phyloP scores from a whole-genome alignment of 352 stramenopile species.

The Phytophthora quininea region DNA sequence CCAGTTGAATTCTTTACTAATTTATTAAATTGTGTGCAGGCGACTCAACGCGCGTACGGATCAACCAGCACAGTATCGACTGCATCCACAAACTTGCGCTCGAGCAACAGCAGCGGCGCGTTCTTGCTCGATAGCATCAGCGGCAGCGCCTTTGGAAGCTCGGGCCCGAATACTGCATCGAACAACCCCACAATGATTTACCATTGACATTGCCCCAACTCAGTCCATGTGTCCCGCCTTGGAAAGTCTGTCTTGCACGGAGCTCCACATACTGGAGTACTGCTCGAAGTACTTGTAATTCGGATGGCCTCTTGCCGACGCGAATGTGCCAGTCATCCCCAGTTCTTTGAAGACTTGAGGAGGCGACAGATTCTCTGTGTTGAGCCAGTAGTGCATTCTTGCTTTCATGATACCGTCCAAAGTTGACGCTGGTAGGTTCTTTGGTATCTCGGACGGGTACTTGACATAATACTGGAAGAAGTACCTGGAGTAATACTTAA shows the following conservation, averaged over 20 bases:
- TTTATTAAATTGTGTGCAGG: constrained; percentile 19
- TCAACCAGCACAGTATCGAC: constrained; percentile 29
- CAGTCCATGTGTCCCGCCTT: not conserved
- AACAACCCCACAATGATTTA: constrained; percentile 25
- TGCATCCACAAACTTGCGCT: constrained; percentile 41
- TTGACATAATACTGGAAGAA: constrained; percentile 25
- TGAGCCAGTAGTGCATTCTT: constrained; percentile 8
- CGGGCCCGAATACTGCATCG: constrained; percentile 28
- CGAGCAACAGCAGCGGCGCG: constrained; percentile 53
- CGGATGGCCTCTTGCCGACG: constrained; percentile 7
- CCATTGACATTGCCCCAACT: constrained; percentile 16
- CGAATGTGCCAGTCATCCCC: constrained; percentile 9
- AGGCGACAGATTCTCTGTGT: constrained; percentile 7
- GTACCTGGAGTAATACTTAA: constrained; percentile 30
- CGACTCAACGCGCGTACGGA: constrained; percentile 50
- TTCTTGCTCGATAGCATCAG: constrained; percentile 54
- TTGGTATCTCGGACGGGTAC: constrained; percentile 11
- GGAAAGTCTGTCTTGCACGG: constrained; percentile 13
- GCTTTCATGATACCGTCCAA: constrained; percentile 14
- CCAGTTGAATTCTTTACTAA: too few species aligned
- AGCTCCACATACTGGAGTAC: constrained; percentile 19
- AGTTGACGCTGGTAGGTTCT: constrained; percentile 6
- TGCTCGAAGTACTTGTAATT: constrained; percentile 21
- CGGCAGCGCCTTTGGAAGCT: constrained; percentile 43
- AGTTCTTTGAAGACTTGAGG: constrained; percentile 24